These are phyloP conservation scores for Vinca major DNA, from an alignment of 305 asterid genomes.

Conservation along the genomic window DNA sequence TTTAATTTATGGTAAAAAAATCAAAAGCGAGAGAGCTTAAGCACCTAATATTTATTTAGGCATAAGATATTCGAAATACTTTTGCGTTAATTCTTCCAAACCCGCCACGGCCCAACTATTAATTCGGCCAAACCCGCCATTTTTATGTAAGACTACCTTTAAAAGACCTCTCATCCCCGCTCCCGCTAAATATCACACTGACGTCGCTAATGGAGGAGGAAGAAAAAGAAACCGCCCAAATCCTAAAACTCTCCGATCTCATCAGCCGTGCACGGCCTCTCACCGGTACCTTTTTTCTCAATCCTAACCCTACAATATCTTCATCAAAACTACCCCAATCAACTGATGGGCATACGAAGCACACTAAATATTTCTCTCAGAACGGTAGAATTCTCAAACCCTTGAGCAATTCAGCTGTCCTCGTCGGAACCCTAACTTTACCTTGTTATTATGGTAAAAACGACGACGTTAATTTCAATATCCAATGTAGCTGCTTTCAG, in stretches of 20 bases:
- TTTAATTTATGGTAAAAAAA: too few species aligned
- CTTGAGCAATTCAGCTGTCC: slow-evolving; percentile 29
- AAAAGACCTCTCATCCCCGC: not conserved
- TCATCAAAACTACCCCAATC: slow-evolving; percentile 13
- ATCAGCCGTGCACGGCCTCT: slow-evolving; percentile 41
- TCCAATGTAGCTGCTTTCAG: slow-evolving; percentile 50
- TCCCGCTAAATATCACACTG: not conserved
- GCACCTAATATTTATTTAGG: too few species aligned
- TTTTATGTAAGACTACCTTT: not conserved
- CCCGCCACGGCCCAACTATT: too few species aligned
- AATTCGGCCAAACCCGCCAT: too few species aligned
- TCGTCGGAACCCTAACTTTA: slow-evolving; percentile 50
- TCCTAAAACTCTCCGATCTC: slow-evolving; percentile 36
- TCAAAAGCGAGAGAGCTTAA: too few species aligned
- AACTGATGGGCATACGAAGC: slow-evolving; percentile 16
- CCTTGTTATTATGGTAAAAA: slow-evolving; percentile 26
- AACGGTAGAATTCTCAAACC: slow-evolving; percentile 45
- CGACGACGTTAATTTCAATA: slow-evolving; percentile 2
- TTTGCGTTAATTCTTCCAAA: too few species aligned
- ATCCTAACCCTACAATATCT: slow-evolving; percentile 23
- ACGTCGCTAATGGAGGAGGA: not conserved
- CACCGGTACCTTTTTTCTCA: slow-evolving; percentile 50
- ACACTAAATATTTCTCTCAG: slow-evolving; percentile 18
- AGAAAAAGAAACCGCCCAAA: slow-evolving; percentile 9
- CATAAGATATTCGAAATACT: too few species aligned